Evolutionary conservation across 345 rosid species (phyloP), one percentile per base, ranked within the genome.

Genomic region (Acer negundo): DNA sequence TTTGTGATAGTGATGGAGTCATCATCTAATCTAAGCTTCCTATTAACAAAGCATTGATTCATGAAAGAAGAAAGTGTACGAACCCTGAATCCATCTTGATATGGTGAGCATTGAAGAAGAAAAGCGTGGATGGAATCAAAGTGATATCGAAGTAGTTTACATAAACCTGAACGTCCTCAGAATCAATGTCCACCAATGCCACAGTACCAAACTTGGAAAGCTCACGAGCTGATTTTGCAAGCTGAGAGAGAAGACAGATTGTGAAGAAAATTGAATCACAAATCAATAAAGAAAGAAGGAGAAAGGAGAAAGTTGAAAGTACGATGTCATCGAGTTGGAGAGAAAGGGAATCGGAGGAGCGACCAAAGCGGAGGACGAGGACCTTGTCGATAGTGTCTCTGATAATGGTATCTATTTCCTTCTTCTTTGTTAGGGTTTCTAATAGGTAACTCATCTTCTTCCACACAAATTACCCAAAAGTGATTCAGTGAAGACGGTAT

Each of bases 31-130:
- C 46, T 42, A 42, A 42, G 44, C 44, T 40, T 40, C 44, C 44
- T 6, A 40, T 0, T 28, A 28, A 22, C 26, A 61, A 61, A 20
- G 28, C 7, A 35, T 4, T 10, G 2, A 24, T 16, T 38, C 12
- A 1, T 2, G 53, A 22, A 31, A 15, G 6, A 11, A 19, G 46
- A 66, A 0, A 31, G 44, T 26, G 79, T 28, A 2, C 6, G 5
- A 80, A 94, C 99, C 97, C 97, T 72, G 92, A 92, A 85, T 96
- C 99, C 91, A 96, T 85, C 85, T 96, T 96, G 95, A 96, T 94
- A 31, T 96, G 97, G 76, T 92, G 94, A 1, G 97, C 95, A 70
- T 96, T 96, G 90, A 96, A 92, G 90, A 96, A 96, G 90, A 94
- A 96, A 35, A 94, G 59, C 0, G 97, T 89, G 2, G 97, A 92